These are phyloP conservation scores for Clavispora santaluciae DNA, from an alignment of 805 yeast genomes.

Conservation along the genomic window DNA sequence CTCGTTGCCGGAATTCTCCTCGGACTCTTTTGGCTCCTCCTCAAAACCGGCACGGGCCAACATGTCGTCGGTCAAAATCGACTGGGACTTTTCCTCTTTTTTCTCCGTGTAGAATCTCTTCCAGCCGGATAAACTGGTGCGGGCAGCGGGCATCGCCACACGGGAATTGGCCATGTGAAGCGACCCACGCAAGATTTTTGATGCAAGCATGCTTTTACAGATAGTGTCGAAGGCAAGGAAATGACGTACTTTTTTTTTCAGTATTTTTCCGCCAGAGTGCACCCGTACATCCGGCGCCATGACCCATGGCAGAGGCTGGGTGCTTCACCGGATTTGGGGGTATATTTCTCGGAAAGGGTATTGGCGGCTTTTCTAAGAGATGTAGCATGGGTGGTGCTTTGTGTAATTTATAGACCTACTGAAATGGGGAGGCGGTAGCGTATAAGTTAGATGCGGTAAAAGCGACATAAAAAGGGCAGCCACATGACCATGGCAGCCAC, in stretches of 20 bases:
- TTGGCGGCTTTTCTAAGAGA: too few species aligned
- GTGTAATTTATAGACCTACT: too few species aligned
- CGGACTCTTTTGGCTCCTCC: slow-evolving; percentile 20
- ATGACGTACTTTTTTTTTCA: neutral
- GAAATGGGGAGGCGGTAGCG: too few species aligned
- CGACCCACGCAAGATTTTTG: neutral
- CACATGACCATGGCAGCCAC: too few species aligned
- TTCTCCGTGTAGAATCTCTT: slow-evolving; percentile 16
- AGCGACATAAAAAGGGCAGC: too few species aligned
- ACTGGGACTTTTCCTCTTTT: slow-evolving; percentile 28
- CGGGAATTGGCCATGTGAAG: slow-evolving; percentile 3
- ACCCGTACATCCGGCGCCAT: slow-evolving; percentile 1
- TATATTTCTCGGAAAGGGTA: too few species aligned
- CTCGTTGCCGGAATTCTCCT: slow-evolving; percentile 11
- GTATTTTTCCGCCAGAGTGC: neutral
- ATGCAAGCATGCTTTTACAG: neutral
- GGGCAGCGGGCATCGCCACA: slow-evolving; percentile 4
- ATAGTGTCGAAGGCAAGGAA: neutral
- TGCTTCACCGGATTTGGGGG: neutral
- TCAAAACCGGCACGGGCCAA: slow-evolving; percentile 83
- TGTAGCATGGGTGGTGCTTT: too few species aligned
- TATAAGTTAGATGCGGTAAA: too few species aligned
- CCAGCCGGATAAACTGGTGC: slow-evolving; percentile 1
- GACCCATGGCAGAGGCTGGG: too few species aligned
- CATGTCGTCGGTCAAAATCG: slow-evolving; percentile 75